Conservation (phyloP, 371 early-diverging fungal species). For the Rhizopus stolonifer region DNA sequence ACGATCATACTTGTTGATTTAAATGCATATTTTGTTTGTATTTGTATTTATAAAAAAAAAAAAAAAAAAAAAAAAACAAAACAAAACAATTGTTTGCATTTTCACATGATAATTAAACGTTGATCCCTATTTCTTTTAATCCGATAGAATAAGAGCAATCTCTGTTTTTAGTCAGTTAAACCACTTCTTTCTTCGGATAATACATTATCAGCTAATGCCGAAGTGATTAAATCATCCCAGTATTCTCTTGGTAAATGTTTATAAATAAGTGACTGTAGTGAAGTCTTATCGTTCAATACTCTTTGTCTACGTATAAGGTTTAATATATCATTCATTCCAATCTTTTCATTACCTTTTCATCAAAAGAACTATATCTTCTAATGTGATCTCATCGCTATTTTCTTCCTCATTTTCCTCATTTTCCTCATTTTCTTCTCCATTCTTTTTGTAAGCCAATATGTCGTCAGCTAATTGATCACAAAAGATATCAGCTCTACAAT, state of each 20-base stretch:
- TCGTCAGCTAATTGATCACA: constrained; percentile 14
- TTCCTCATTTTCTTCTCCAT: neutral
- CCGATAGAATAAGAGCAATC: no score
- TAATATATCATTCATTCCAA: neutral
- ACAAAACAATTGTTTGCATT: no score
- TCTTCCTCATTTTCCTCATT: neutral
- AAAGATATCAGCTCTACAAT: constrained; percentile 9
- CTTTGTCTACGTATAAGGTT: constrained; percentile 9
- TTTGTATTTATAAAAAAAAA: no score
- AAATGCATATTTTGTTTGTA: no score
- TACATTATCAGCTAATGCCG: constrained; percentile 15
- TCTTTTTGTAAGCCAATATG: constrained; percentile 9
- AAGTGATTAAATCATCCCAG: constrained; percentile 5
- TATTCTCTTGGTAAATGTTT: constrained; percentile 17
- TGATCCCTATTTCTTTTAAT: no score
- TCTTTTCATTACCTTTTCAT: constrained; percentile 21
- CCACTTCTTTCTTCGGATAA: neutral
- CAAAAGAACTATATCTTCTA: constrained; percentile 18
- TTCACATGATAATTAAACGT: no score
- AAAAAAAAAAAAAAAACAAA: no score
- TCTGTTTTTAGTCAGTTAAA: neutral
- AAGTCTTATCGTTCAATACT: neutral
- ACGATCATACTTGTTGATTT: no score
- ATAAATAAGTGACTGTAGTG: constrained; percentile 7
- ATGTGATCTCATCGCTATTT: constrained; percentile 4